These are phyloP conservation scores for Tolypocladium nubicola DNA, from an alignment of 2,329 filamentous ascomycete genomes.

Conservation along the genomic window DNA sequence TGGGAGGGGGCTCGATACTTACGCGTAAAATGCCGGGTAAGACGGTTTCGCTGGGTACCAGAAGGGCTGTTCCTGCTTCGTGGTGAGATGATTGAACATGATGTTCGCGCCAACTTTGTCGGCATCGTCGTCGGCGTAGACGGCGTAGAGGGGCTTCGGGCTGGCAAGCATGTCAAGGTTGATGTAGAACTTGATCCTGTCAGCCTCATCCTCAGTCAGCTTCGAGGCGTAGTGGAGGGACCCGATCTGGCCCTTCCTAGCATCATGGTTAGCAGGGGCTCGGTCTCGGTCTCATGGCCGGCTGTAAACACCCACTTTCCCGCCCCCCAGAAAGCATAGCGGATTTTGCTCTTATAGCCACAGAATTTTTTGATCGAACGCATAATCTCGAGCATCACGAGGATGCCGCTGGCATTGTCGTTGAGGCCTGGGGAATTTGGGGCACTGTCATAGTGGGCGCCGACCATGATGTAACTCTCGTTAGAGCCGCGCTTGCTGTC, in stretches of 20 bases:
- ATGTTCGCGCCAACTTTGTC: constrained; percentile 22
- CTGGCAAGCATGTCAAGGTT: constrained; percentile 61
- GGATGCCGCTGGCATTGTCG: constrained; percentile 25
- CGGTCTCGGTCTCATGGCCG: constrained; percentile 2
- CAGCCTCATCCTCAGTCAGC: constrained; percentile 24
- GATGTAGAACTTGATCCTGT: constrained; percentile 55
- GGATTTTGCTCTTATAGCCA: constrained; percentile 26
- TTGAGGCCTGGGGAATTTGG: constrained; percentile 26
- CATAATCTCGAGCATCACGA: constrained; percentile 23
- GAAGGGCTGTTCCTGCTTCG: too few relatives aligned
- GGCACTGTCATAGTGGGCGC: constrained; percentile 27
- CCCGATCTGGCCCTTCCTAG: constrained; percentile 28
- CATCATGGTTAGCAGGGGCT: too few relatives aligned
- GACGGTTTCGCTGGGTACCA: too few relatives aligned
- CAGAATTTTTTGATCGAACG: constrained; percentile 21
- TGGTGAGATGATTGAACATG: too few relatives aligned
- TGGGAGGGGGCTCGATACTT: too few relatives aligned
- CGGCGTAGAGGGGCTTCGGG: constrained; percentile 22
- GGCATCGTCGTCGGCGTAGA: constrained; percentile 28
- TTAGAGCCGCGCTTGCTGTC: constrained; percentile 25
- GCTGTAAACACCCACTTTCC: constrained; percentile 17
- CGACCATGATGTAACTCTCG: constrained; percentile 28
- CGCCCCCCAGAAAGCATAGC: constrained; percentile 28
- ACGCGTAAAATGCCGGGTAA: too few relatives aligned
- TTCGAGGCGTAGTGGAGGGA: constrained; percentile 27